These are phyloP conservation scores for Cenchrus purpureus DNA, from an alignment of 176 grass and related monocot genomes.

Conservation along the genomic window DNA sequence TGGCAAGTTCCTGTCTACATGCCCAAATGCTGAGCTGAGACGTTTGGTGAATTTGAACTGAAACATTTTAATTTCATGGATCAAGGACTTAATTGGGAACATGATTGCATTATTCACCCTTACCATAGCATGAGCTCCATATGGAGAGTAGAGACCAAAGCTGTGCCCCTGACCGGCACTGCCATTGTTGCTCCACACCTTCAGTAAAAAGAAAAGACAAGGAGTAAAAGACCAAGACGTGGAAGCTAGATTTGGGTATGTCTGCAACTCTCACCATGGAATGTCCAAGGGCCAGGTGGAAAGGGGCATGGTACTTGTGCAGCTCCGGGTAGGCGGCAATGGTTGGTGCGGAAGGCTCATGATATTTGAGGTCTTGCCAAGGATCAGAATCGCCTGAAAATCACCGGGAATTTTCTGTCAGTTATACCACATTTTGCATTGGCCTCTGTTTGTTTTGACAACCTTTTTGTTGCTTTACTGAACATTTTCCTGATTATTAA, in stretches of 20 bases:
- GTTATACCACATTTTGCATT: background rate
- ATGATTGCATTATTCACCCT: background rate
- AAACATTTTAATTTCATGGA: background rate
- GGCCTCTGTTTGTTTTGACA: background rate
- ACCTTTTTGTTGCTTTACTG: background rate
- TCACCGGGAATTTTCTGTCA: background rate
- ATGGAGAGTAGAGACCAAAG: background rate
- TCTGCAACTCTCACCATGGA: background rate
- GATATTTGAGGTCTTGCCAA: background rate
- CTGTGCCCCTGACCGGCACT: background rate
- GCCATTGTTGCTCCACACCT: background rate
- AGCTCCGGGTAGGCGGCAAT: background rate
- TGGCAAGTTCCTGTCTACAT: background rate
- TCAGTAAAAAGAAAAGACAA: background rate
- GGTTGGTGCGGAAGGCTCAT: background rate
- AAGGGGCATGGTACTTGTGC: background rate
- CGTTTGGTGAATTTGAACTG: background rate
- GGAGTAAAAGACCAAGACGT: background rate
- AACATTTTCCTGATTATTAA: background rate
- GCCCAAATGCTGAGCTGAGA: background rate
- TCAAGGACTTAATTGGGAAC: background rate
- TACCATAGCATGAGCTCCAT: background rate
- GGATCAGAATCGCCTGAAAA: slow-evolving; percentile 5
- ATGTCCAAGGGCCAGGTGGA: background rate
- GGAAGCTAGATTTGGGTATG: background rate